Conservation (phyloP, 257 asterid genomes). For the Petrea volubilis region DNA sequence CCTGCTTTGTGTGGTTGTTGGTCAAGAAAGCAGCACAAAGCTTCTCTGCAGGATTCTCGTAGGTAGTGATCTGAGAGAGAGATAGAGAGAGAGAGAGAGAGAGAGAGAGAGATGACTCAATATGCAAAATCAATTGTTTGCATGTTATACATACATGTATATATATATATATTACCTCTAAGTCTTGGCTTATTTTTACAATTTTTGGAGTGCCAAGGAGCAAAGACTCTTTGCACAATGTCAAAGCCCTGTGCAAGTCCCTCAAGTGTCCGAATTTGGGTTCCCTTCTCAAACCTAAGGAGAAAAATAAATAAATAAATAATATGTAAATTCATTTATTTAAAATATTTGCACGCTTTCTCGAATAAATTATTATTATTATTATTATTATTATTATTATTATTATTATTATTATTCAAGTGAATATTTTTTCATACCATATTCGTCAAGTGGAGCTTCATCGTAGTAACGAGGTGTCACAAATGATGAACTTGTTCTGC, state of each 20-base stretch:
- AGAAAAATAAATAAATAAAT: not conserved
- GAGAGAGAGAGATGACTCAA: too few species aligned
- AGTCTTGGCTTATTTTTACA: constrained; percentile 35
- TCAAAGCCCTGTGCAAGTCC: constrained; percentile 80
- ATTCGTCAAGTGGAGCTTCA: constrained; percentile 98
- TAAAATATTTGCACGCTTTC: not conserved
- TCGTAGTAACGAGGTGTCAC: constrained; percentile 94
- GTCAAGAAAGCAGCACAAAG: constrained; percentile 73
- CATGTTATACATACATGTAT: not conserved
- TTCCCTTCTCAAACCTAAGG: constrained; percentile 71
- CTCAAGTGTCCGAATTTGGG: constrained; percentile 87
- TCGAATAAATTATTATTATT: not conserved
- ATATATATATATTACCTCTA: constrained; percentile 50
- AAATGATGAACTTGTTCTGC: constrained; percentile 79
- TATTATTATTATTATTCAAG: not conserved
- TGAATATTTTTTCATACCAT: constrained; percentile 35
- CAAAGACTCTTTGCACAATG: constrained; percentile 70
- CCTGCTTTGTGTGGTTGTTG: constrained; percentile 48
- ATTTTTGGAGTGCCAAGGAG: constrained; percentile 62
- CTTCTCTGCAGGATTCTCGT: constrained; percentile 42
- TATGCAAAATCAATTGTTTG: not conserved
- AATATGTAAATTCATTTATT: not conserved
- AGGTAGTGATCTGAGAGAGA: constrained; percentile 55
- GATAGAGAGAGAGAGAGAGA: too few species aligned
- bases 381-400: not conserved